phyloP scores from a whole-genome alignment of 352 stramenopile species.

The Phytophthora palmivora region DNA sequence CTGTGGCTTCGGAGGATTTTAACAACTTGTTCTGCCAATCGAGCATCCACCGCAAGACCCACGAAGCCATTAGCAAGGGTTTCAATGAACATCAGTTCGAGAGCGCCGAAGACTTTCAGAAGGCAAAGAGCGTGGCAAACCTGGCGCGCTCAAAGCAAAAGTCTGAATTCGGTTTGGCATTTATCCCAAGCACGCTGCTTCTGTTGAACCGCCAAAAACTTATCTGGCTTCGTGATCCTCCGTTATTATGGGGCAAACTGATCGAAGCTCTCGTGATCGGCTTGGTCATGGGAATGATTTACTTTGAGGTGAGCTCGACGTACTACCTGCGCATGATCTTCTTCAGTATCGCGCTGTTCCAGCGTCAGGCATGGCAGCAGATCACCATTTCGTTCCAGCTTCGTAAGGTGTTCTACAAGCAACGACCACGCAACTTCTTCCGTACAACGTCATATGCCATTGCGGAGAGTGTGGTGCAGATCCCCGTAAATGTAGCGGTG shows the following conservation, averaged over 20 bases:
- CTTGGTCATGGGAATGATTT: constrained; percentile 80
- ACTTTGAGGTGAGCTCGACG: constrained; percentile 61
- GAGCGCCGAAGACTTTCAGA: constrained; percentile 56
- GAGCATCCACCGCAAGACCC: constrained; percentile 59
- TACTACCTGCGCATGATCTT: constrained; percentile 82
- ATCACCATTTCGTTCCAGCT: constrained; percentile 79
- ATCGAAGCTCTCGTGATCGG: constrained; percentile 78
- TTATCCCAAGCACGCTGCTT: constrained; percentile 49
- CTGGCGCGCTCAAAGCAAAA: constrained; percentile 57
- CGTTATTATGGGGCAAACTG: constrained; percentile 72
- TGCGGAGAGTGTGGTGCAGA: constrained; percentile 64
- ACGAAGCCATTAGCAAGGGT: constrained; percentile 48
- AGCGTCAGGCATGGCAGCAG: constrained; percentile 77
- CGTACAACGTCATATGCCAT: constrained; percentile 84
- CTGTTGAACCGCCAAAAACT: constrained; percentile 69
- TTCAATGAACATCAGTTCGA: constrained; percentile 68
- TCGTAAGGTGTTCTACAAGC: constrained; percentile 92
- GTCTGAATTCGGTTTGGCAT: constrained; percentile 62
- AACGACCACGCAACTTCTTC: constrained; percentile 91
- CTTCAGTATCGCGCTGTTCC: constrained; percentile 73
- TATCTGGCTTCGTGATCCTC: constrained; percentile 66
- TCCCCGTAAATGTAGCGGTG: constrained; percentile 75
- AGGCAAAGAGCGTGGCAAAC: constrained; percentile 56
- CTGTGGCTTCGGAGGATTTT: constrained; percentile 54
- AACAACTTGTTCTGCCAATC: constrained; percentile 67